Percentiles rank a stretch among this genome's conserved stretches.
Conservation (phyloP, 306 rosid genomes). For the Fragaria nilgerrensis region DNA sequence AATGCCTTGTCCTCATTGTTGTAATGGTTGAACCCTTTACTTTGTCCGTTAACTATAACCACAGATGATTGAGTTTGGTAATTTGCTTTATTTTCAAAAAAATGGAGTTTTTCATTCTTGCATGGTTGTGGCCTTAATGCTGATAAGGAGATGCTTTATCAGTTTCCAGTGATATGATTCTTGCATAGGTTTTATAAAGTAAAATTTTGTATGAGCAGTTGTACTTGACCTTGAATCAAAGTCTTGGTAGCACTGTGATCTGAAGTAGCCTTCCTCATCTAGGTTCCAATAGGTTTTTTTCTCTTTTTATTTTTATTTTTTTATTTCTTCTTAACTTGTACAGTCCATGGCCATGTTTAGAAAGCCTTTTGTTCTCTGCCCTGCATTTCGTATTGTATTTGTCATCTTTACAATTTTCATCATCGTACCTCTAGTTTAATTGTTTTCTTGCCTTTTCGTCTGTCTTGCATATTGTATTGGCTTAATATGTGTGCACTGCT, state of each 20-base stretch:
- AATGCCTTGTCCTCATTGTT: conserved; percentile 15
- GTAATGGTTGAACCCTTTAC: background rate
- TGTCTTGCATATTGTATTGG: conserved; percentile 2
- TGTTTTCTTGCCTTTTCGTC: background rate
- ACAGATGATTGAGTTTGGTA: background rate
- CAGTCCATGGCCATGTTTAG: background rate
- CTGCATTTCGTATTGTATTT: background rate
- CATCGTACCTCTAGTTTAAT: background rate
- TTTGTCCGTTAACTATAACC: background rate
- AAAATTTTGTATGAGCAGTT: background rate
- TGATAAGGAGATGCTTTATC: background rate
- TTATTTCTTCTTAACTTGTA: background rate
- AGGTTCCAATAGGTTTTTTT: background rate
- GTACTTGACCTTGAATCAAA: background rate
- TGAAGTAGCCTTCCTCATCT: background rate
- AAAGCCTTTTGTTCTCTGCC: background rate
- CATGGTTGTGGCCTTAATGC: background rate
- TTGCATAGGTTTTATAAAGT: background rate
- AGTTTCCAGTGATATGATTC: background rate
- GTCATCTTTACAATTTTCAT: background rate
- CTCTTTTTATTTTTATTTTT: background rate
- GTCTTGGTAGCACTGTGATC: background rate
- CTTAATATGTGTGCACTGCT: background rate
- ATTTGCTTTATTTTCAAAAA: background rate
- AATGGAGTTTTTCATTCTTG: background rate